Evolutionary conservation across 208 protist species (phyloP).

Genomic region (Trichomonas tenax): DNA sequence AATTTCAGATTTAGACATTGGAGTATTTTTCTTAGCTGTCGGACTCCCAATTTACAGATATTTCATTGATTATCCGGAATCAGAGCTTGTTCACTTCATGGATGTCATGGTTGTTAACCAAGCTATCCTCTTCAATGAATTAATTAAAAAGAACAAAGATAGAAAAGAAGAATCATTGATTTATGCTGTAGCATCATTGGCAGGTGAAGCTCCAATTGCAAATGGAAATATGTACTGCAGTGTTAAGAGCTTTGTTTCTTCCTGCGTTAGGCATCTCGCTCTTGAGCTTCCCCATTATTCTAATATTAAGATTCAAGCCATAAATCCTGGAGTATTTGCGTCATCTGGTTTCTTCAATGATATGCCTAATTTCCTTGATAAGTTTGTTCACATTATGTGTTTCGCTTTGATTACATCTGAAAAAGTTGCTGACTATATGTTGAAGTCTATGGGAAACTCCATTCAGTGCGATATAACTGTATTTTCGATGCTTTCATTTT

Average conservation of each 20-base stretch:
- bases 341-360: too few species aligned
- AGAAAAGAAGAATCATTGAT: neutral
- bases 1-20: neutral
- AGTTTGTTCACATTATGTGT: too few species aligned
- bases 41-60: neutral
- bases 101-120: neutral
- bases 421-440: too few species aligned
- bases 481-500: too few species aligned
- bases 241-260: neutral
- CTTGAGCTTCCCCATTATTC: neutral
- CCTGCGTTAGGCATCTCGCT: neutral
- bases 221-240: neutral
- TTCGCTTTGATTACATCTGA: too few species aligned
- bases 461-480: too few species aligned
- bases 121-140: neutral
- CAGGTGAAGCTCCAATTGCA: neutral
- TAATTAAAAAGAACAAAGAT: neutral
- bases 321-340: too few species aligned
- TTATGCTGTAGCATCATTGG: neutral
- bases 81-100: neutral
- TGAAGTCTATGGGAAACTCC: too few species aligned
- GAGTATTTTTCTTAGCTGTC: neutral
- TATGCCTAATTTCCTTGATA: too few species aligned
- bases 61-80: neutral
- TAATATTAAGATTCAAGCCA: too few species aligned